Evolutionary conservation across 495 filamentous ascomycete species (phyloP).

Genomic region (Glarea lozoyensis): DNA sequence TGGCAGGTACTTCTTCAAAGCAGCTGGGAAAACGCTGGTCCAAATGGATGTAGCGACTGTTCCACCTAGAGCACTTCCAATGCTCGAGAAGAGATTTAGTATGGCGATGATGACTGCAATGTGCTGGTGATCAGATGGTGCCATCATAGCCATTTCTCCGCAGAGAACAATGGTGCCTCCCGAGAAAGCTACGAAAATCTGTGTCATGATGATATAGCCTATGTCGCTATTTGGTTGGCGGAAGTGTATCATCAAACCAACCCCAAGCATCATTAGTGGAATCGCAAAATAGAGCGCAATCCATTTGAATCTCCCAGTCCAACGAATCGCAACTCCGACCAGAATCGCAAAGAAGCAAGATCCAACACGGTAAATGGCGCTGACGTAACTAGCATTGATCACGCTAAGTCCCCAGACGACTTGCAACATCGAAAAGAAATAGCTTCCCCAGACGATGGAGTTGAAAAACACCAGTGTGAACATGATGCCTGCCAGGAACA

Average conservation of each 20-base stretch:
- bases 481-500: conserved; percentile 45
- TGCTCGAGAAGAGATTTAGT: conserved; percentile 46
- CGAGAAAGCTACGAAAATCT: conserved; percentile 67
- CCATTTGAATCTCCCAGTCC: conserved; percentile 41
- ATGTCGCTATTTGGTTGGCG: conserved; percentile 37
- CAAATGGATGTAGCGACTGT: conserved; percentile 59
- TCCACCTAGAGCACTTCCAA: conserved; percentile 58
- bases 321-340: conserved; percentile 40
- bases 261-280: conserved; percentile 53
- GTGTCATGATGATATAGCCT: conserved; percentile 56
- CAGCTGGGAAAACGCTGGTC: conserved; percentile 46
- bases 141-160: conserved; percentile 59
- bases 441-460: conserved; percentile 55
- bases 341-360: conserved; percentile 55
- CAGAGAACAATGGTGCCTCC: conserved; percentile 51
- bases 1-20: conserved; percentile 49
- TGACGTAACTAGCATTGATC: conserved; percentile 51
- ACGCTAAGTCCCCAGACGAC: conserved; percentile 56
- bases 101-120: conserved; percentile 59
- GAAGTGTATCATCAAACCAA: conserved; percentile 66
- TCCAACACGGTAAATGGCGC: conserved; percentile 59
- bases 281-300: conserved; percentile 45
- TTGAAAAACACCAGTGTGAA: conserved; percentile 48
- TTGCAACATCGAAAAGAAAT: conserved; percentile 59
- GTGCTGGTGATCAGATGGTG: conserved; percentile 52